These are phyloP conservation scores for Phanerochaete sordida DNA, from an alignment of 768 basidiomycete genomes.

Conservation along the genomic window DNA sequence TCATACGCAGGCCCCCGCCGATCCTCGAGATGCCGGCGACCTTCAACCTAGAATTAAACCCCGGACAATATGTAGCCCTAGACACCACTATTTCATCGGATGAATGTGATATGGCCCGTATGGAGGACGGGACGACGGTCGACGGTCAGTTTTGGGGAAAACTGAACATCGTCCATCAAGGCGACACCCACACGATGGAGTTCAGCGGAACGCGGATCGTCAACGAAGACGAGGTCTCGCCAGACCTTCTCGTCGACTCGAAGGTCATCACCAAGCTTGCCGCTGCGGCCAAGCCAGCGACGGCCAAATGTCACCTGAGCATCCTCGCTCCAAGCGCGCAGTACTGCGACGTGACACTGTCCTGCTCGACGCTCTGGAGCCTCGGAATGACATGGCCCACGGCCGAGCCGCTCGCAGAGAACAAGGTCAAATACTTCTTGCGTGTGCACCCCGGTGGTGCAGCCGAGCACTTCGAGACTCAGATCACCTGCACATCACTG, in stretches of 20 bases:
- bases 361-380: slow-evolving; percentile 72
- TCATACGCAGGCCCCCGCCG: slow-evolving; percentile 61
- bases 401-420: slow-evolving; percentile 54
- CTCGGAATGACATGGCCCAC: slow-evolving; percentile 76
- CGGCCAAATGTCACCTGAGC: slow-evolving; percentile 73
- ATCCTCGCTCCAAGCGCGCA: slow-evolving; percentile 70
- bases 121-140: slow-evolving; percentile 85
- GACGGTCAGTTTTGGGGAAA: slow-evolving; percentile 89
- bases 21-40: slow-evolving; percentile 85
- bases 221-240: slow-evolving; percentile 56
- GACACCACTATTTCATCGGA: slow-evolving; percentile 76
- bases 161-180: slow-evolving; percentile 75
- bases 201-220: slow-evolving; percentile 76
- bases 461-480: slow-evolving; percentile 81
- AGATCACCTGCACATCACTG: slow-evolving; percentile 73
- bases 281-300: slow-evolving; percentile 66
- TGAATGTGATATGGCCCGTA: slow-evolving; percentile 86
- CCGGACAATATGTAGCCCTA: slow-evolving; percentile 76
- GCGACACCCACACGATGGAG: slow-evolving; percentile 76
- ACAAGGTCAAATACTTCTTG: slow-evolving; percentile 80
- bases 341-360: slow-evolving; percentile 76
- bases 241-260: slow-evolving; percentile 72
- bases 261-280: slow-evolving; percentile 76
- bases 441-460: slow-evolving; percentile 84
- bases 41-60: slow-evolving; percentile 77